Evolutionary conservation across 148 eudicot species (phyloP).

Genomic region (Heliosperma pusillum): DNA sequence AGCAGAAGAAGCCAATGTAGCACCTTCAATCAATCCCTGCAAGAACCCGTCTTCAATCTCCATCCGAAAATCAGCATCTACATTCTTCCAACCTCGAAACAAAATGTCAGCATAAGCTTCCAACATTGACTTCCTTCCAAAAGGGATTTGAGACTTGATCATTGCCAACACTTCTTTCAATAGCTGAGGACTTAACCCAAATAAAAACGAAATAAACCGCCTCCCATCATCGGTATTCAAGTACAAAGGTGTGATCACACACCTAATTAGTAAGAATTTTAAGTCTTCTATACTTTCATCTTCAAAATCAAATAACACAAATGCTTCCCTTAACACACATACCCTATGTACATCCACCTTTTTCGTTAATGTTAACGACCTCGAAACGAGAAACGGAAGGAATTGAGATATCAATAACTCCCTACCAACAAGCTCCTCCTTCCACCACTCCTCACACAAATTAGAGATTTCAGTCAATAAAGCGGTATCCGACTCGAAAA

Average conservation of each 20-base stretch:
- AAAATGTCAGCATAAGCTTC: constrained; percentile 85
- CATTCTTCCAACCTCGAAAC: constrained; percentile 78
- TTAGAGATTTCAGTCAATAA: constrained; percentile 59
- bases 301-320: constrained; percentile 80
- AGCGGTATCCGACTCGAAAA: constrained; percentile 60
- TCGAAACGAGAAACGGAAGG: constrained; percentile 67
- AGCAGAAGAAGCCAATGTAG: constrained; percentile 50
- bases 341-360: constrained; percentile 87
- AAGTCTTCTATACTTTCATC: constrained; percentile 92
- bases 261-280: constrained; percentile 61
- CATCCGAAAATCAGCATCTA: constrained; percentile 44
- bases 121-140: constrained; percentile 75
- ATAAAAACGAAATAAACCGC: constrained; percentile 71
- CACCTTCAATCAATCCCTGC: constrained; percentile 73
- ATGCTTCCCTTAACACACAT: constrained; percentile 65
- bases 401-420: constrained; percentile 76
- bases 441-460: constrained; percentile 96
- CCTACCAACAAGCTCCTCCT: constrained; percentile 54
- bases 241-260: constrained; percentile 74
- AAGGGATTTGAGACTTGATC: constrained; percentile 79
- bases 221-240: constrained; percentile 82
- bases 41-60: constrained; percentile 81
- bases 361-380: constrained; percentile 67
- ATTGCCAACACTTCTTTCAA: constrained; percentile 68
- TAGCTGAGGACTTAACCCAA: constrained; percentile 64